These are phyloP conservation scores for Exophiala calicioides DNA, from an alignment of 2,329 filamentous ascomycete genomes.

Conservation along the genomic window DNA sequence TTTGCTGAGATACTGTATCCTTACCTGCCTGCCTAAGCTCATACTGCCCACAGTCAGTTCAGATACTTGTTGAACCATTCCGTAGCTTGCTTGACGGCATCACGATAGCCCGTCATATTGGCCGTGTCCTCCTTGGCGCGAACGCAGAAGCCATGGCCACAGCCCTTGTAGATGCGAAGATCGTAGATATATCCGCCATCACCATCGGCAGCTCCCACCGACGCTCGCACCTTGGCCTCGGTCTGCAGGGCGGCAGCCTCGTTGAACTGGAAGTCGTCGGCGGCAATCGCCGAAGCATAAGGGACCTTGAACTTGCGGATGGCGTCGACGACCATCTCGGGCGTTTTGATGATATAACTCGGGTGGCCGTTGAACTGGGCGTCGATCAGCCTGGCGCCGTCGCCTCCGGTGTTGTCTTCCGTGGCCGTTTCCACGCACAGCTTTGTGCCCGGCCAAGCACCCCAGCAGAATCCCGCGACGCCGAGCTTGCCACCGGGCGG, in stretches of 20 bases:
- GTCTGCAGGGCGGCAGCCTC: constrained; percentile 42
- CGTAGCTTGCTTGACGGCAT: constrained; percentile 20
- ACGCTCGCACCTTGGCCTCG: constrained; percentile 23
- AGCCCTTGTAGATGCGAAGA: constrained; percentile 27
- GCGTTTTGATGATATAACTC: constrained; percentile 46
- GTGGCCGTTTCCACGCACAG: constrained; percentile 43
- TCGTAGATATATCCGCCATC: constrained; percentile 22
- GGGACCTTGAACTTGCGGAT: constrained; percentile 25
- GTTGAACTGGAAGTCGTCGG: constrained; percentile 48
- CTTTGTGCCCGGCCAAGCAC: constrained; percentile 53
- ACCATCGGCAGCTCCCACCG: constrained; percentile 5
- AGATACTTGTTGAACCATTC: constrained; percentile 30
- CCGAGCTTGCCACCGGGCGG: constrained; percentile 44
- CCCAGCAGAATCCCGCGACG: constrained; percentile 63
- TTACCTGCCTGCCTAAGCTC: too few relatives aligned
- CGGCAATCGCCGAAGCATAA: constrained; percentile 29
- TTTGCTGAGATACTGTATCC: too few relatives aligned
- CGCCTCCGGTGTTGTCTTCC: constrained; percentile 32
- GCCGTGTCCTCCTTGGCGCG: constrained; percentile 15
- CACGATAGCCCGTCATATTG: constrained; percentile 15
- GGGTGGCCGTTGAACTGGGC: constrained; percentile 56
- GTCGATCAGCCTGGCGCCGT: constrained; percentile 44
- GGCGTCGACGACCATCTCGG: constrained; percentile 40
- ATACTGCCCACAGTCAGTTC: too few relatives aligned
- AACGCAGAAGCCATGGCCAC: constrained; percentile 27